Evolutionary conservation across 345 rosid species (phyloP).

Genomic region (Physaria fendleri): DNA sequence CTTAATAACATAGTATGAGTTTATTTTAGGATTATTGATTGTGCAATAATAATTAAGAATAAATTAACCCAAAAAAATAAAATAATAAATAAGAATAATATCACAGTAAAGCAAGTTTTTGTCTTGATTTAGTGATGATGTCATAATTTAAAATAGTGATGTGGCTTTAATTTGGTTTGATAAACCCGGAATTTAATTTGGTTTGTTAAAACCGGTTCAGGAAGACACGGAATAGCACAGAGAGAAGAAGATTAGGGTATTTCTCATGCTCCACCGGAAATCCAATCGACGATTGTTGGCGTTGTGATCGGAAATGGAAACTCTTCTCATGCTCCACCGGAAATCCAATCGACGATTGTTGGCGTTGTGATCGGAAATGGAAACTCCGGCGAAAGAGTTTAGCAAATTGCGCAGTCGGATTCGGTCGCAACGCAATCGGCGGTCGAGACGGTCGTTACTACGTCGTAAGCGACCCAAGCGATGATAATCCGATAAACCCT

Average conservation of each 20-base stretch:
- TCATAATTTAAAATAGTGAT: too few relatives aligned
- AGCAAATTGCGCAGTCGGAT: slow-evolving; percentile 67
- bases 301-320: slow-evolving; percentile 57
- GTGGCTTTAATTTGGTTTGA: too few relatives aligned
- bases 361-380: slow-evolving; percentile 72
- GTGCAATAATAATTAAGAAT: too few relatives aligned
- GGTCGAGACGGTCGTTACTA: slow-evolving; percentile 72
- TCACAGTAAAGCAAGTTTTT: too few relatives aligned
- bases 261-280: slow-evolving; percentile 52
- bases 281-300: slow-evolving; percentile 66
- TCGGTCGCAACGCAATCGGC: slow-evolving; percentile 73
- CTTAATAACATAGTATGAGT: too few relatives aligned
- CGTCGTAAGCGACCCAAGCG: slow-evolving; percentile 47
- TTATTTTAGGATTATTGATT: too few relatives aligned
- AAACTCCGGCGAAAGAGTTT: slow-evolving; percentile 44
- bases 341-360: slow-evolving; percentile 79
- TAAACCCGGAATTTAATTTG: too few relatives aligned
- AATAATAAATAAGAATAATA: too few relatives aligned
- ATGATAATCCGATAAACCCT: slow-evolving; percentile 58
- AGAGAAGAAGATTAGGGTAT: slow-evolving; percentile 54
- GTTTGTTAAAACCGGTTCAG: too few relatives aligned
- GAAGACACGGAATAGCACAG: too few relatives aligned
- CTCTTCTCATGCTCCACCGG: slow-evolving; percentile 60
- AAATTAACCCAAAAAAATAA: too few relatives aligned
- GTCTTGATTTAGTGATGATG: too few relatives aligned